Base-by-base conservation (phyloP, 345 rosid species). In the Capsella bursapastoris region DNA sequence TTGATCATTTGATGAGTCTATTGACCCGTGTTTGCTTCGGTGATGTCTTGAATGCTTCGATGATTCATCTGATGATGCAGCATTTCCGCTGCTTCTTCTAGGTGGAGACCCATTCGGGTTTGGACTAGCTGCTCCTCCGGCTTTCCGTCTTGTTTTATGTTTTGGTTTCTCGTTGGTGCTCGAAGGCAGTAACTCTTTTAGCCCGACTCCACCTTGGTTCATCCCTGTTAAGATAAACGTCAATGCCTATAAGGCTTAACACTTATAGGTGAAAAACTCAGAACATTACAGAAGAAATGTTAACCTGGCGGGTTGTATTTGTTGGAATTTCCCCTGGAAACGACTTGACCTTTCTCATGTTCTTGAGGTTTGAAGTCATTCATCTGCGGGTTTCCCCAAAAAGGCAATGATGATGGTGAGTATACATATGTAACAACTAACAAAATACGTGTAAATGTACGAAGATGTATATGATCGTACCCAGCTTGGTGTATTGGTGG, bases 401-500 rank as follows among this genome's bases (percentile, higher is more conserved):
- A 28, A 1, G 0, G 45, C 27, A 47, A 45, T 5, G 29, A 38
- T 3, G 31, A 34, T 10, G 4, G 59, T 66, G 69, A 58, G 50
- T 13, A 7, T 7, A 43, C 15, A 12, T 37, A 13, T 37, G 70
- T 25, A 34, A 7, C 6, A 8, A 66, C 51, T 25, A 34, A 7
- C 6, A 8, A 66, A 40, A 49, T 12, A 16, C 29, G 70, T 64
- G 43, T 32, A 28, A 40, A 44, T 41, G 44, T 43, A 15, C 3
- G 11, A 29, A 22, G 0, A 62, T 27, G 16, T 10, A 50, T 65
- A 57, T 65, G 50, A 32, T 8, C 47, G 5, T 85, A 89, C 94
- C 89, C 91, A 85, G 83, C 87, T 87, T 9, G 91, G 91, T 0
- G 82, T 66, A 59, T 74, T 84, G 47, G 78, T 70, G 29, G 86